Base-by-base conservation (phyloP, 371 early-diverging fungal genomes). In the Rhizopus microsporus region DNA sequence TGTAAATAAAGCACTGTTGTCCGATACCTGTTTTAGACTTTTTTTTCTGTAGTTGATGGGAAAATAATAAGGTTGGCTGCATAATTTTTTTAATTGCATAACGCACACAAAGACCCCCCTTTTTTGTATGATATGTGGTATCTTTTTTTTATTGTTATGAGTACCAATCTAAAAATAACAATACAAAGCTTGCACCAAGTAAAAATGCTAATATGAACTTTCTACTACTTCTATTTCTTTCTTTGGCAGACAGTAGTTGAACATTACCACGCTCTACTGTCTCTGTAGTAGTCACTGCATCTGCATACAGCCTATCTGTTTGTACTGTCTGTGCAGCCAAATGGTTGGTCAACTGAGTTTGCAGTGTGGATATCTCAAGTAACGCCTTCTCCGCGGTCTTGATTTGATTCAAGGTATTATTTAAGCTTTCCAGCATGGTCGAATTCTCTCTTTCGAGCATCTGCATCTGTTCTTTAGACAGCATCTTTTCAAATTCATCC, bases 131-230 rank as follows among this genome's bases (percentile, higher is more conserved):
- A 1, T 9, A 15, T 51, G 12, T 8, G 31, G 12, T 54, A 15
- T 51, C 6, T 50, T 37, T 35, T 7, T 50, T 45, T 42, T 40
- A 61, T 52, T 13, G 46, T 69, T 66, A 83, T 32, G 88, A 86
- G 65, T 86, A 89, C 89, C 89, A 89, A 66, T 89, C 89, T 51
- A 89, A 69, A 54, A 89, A 88, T 42, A 89, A 62, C 29, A 89
- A 60, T 29, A 88, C 85, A 58, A 86, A 63, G 54, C 87, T 83
- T 5, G 86, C 82, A 17, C 81, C 69, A 9, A 89, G 63, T 40
- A 89, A 72, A 59, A 89, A 81, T 7, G 75, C 54, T 17, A 89
- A 53, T 51, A 86, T 78, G 68, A 88, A 86, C 54, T 86, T 85
- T 47, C 89, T 74, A 10, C 88, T 76, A 32, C 80, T 71, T 10